phyloP scores from a whole-genome alignment of 768 basidiomycete species.

The Xerocomellus intermedius region DNA sequence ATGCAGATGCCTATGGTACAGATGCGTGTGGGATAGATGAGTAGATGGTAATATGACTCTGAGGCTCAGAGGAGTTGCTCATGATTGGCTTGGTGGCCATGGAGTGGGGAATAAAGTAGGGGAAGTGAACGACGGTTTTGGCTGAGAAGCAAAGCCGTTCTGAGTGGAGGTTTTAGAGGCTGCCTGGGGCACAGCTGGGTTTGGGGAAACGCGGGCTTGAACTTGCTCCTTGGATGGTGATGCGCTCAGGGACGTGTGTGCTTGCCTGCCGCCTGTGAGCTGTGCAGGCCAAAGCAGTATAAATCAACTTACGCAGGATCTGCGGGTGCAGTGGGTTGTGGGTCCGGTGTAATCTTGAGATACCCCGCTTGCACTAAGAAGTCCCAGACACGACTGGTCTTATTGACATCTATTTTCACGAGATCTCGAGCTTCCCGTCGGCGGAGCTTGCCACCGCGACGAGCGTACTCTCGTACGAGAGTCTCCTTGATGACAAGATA shows the following conservation, averaged over 20 bases:
- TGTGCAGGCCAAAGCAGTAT: neutral
- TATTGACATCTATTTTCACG: constrained; percentile 91
- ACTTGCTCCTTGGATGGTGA: constrained; percentile 30
- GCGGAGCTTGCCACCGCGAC: constrained; percentile 83
- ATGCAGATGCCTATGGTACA: constrained; percentile 32
- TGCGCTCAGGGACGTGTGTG: constrained; percentile 10
- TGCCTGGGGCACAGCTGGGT: constrained; percentile 10
- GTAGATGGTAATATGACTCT: constrained; percentile 1
- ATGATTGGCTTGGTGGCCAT: constrained; percentile 22
- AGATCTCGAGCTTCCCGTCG: constrained; percentile 86
- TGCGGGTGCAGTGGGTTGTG: constrained; percentile 32
- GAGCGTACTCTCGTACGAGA: constrained; percentile 88
- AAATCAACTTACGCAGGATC: constrained; percentile 37
- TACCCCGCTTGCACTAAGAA: constrained; percentile 86
- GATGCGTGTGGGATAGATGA: constrained; percentile 15
- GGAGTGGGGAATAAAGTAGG: constrained; percentile 23
- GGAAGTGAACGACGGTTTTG: constrained; percentile 21
- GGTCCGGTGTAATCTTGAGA: constrained; percentile 65
- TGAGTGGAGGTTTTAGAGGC: constrained; percentile 12
- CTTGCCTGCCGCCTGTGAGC: constrained; percentile 12
- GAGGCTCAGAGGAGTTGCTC: neutral
- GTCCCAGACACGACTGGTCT: constrained; percentile 91
- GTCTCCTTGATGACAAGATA: constrained; percentile 96
- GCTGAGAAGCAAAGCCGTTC: constrained; percentile 16
- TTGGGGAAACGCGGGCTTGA: constrained; percentile 15